Percentiles rank a stretch among this genome's conserved stretches.
phyloP scores from a whole-genome alignment of 2,329 filamentous ascomycete species.

The Coleophoma eucalyptorum region DNA sequence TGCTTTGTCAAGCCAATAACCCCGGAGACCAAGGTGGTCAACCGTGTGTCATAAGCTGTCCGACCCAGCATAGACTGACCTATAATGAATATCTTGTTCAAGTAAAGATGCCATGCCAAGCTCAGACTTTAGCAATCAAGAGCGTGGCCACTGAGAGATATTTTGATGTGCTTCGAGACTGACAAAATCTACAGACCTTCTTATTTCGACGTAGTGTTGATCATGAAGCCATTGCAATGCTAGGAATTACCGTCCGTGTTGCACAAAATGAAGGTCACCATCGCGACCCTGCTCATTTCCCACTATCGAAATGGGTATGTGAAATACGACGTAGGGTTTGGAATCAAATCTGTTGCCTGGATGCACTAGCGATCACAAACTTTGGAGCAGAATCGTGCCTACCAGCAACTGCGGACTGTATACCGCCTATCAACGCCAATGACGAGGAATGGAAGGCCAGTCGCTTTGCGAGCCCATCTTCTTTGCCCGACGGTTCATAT shows the following conservation, averaged over 20 bases:
- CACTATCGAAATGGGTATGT: constrained; percentile 16
- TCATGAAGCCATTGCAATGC: constrained; percentile 57
- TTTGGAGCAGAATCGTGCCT: constrained; percentile 17
- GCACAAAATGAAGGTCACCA: constrained; percentile 65
- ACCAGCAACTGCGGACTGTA: constrained; percentile 10
- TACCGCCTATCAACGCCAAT: constrained; percentile 14
- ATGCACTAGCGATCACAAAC: constrained; percentile 10
- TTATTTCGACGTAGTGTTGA: constrained; percentile 41
- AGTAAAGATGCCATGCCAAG: too few species aligned
- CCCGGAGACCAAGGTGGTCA: not conserved
- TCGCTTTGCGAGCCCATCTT: constrained; percentile 16
- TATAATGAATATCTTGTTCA: too few species aligned
- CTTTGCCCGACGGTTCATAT: constrained; percentile 4
- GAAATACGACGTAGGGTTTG: constrained; percentile 13
- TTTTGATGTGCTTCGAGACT: not conserved
- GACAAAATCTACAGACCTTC: constrained; percentile 8
- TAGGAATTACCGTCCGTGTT: constrained; percentile 60
- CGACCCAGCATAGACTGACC: too few species aligned
- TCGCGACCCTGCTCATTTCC: constrained; percentile 38
- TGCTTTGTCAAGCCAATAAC: not conserved
- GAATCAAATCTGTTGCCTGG: constrained; percentile 14
- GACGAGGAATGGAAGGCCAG: constrained; percentile 19
- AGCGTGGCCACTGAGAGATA: not conserved
- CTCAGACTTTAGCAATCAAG: not conserved
- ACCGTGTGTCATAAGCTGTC: too few species aligned